Percentiles rank a stretch among this genome's conserved stretches.
phyloP scores from a whole-genome alignment of 2,329 filamentous ascomycete species.

The Dactylellina haptotyla region DNA sequence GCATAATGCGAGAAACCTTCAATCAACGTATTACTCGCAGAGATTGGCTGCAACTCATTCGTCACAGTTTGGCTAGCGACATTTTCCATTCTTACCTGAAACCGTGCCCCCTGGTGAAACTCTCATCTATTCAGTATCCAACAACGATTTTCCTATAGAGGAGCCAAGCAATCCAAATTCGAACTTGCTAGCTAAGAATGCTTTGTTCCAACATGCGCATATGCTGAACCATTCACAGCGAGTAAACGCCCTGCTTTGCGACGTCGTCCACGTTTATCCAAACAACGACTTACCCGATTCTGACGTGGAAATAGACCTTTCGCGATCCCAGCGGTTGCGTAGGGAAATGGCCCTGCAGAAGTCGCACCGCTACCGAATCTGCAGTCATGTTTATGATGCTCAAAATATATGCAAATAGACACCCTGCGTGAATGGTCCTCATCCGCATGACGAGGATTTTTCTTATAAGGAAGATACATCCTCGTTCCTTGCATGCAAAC shows the following conservation, averaged over 20 bases:
- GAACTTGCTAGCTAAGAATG: constrained; percentile 38
- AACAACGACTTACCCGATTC: constrained; percentile 45
- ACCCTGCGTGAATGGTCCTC: constrained; percentile 14
- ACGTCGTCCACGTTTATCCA: constrained; percentile 46
- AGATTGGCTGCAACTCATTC: constrained; percentile 47
- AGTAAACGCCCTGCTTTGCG: constrained; percentile 44
- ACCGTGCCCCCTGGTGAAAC: constrained; percentile 48
- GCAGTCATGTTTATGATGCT: constrained; percentile 17
- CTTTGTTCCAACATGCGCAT: constrained; percentile 50
- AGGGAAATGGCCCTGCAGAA: constrained; percentile 28
- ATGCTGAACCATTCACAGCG: constrained; percentile 44
- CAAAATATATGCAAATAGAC: neutral
- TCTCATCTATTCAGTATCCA: constrained; percentile 33
- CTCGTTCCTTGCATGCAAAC: constrained; percentile 47
- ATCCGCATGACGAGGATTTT: constrained; percentile 4
- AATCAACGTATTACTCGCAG: constrained; percentile 53
- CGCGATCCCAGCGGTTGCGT: constrained; percentile 29
- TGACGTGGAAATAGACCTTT: constrained; percentile 39
- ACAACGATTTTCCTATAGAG: constrained; percentile 38
- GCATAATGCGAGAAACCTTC: constrained; percentile 54
- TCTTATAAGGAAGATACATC: constrained; percentile 47
- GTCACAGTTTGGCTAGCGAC: constrained; percentile 39
- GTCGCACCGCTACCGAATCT: constrained; percentile 14
- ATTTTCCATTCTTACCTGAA: constrained; percentile 53
- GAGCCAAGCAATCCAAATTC: constrained; percentile 40